phyloP scores from a whole-genome alignment of 2,329 filamentous ascomycete genomes.

The Hymenoscyphus infarciens region DNA sequence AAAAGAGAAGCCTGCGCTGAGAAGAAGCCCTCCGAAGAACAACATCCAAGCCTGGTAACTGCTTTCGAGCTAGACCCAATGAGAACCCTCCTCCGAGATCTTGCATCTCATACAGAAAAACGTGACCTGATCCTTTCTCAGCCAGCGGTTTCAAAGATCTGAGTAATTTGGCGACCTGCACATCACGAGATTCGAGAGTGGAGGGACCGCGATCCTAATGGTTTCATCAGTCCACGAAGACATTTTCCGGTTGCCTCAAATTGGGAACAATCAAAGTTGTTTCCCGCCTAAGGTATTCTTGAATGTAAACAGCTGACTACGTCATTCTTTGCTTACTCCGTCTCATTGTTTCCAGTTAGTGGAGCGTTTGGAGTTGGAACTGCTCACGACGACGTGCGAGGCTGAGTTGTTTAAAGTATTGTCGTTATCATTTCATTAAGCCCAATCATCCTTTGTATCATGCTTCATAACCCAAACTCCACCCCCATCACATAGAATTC shows the following conservation, averaged over 20 bases:
- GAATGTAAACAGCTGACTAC: neutral
- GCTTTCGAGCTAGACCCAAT: neutral
- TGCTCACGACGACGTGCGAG: neutral
- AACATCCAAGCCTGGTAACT: neutral
- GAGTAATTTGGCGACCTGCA: neutral
- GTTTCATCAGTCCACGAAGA: neutral
- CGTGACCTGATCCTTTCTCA: conserved; percentile 1
- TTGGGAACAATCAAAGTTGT: neutral
- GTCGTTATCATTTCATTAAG: conserved; percentile 8
- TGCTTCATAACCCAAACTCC: conserved; percentile 15
- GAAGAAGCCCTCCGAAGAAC: neutral
- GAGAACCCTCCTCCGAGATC: neutral
- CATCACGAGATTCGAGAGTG: neutral
- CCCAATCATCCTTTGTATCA: conserved; percentile 4
- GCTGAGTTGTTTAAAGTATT: conserved; percentile 2
- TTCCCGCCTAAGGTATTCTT: neutral
- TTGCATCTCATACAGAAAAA: neutral
- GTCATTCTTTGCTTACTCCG: neutral
- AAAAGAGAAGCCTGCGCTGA: neutral
- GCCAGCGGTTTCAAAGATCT: neutral
- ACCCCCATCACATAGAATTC: conserved; percentile 4
- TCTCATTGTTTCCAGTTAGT: neutral
- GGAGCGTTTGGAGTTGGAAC: neutral
- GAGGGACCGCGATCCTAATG: neutral
- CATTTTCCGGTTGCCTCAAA: neutral